Conservation (phyloP, 2,329 filamentous ascomycete species). For the Tolypocladium nubicola region DNA sequence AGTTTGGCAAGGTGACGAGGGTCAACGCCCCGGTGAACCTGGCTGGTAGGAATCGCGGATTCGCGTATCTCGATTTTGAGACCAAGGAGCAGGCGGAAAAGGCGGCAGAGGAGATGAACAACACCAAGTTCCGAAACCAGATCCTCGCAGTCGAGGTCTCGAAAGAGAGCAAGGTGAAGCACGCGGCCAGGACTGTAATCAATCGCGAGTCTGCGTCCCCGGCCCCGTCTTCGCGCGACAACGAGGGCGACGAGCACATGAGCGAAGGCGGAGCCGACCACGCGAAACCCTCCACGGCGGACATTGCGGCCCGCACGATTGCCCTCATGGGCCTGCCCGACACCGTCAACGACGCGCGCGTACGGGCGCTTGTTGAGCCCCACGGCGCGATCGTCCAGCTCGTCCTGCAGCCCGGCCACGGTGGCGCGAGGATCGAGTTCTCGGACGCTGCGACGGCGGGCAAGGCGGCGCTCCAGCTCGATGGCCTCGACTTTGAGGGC, state of each 20-base stretch:
- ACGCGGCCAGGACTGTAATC: constrained; percentile 34
- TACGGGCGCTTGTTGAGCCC: constrained; percentile 61
- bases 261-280: constrained; percentile 13
- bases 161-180: constrained; percentile 44
- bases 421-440: constrained; percentile 81
- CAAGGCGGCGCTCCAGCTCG: constrained; percentile 52
- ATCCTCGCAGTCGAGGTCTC: constrained; percentile 57
- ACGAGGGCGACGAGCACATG: constrained; percentile 29
- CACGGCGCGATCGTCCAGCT: constrained; percentile 66
- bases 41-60: constrained; percentile 62
- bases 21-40: constrained; percentile 61
- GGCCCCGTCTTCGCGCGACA: constrained; percentile 21
- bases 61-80: constrained; percentile 69
- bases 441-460: constrained; percentile 59
- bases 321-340: constrained; percentile 81
- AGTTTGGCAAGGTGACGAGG: constrained; percentile 64
- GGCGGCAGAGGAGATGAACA: constrained; percentile 58
- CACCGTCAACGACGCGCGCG: constrained; percentile 79
- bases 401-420: constrained; percentile 68
- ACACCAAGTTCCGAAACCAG: constrained; percentile 56
- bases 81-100: constrained; percentile 57
- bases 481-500: constrained; percentile 44
- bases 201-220: constrained; percentile 22
- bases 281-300: constrained; percentile 29
- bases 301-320: constrained; percentile 59